Conservation (phyloP, 352 stramenopile genomes). For the Phytophthora cryptogea region DNA sequence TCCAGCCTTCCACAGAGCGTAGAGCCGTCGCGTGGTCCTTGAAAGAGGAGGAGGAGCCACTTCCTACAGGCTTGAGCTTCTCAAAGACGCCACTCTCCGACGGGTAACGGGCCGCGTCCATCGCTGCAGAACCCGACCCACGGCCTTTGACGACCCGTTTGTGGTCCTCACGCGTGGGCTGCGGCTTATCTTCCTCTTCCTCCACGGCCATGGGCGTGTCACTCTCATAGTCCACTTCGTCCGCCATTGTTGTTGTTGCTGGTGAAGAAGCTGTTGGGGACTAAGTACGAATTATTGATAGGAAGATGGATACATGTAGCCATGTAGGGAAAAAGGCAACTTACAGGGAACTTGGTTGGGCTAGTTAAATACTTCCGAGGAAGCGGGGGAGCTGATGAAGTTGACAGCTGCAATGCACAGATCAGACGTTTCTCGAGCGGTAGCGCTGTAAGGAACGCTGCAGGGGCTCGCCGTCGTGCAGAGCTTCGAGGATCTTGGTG, state of each 20-base stretch:
- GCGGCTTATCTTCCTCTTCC: conserved; percentile 65
- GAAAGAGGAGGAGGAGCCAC: neutral
- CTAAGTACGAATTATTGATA: conserved; percentile 11
- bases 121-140: conserved; percentile 62
- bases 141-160: conserved; percentile 70
- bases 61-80: conserved; percentile 47
- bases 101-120: conserved; percentile 77
- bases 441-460: conserved; percentile 81
- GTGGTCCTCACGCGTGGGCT: conserved; percentile 14
- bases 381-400: conserved; percentile 8
- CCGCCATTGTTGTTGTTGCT: conserved; percentile 56
- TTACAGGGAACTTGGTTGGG: neutral
- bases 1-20: conserved; percentile 95
- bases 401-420: neutral
- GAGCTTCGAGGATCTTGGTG: conserved; percentile 73
- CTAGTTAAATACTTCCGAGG: conserved; percentile 30
- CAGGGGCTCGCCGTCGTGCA: conserved; percentile 79
- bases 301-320: conserved; percentile 16
- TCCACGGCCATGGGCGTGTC: conserved; percentile 86
- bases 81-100: conserved; percentile 81
- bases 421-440: conserved; percentile 39
- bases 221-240: conserved; percentile 89
- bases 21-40: conserved; percentile 60
- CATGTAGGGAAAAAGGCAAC: conserved; percentile 6
- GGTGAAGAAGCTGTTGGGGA: neutral